Evolutionary conservation across 2,329 filamentous ascomycete species (phyloP), one percentile per base, ranked within the genome.

Genomic region (Sporothrix sp.): DNA sequence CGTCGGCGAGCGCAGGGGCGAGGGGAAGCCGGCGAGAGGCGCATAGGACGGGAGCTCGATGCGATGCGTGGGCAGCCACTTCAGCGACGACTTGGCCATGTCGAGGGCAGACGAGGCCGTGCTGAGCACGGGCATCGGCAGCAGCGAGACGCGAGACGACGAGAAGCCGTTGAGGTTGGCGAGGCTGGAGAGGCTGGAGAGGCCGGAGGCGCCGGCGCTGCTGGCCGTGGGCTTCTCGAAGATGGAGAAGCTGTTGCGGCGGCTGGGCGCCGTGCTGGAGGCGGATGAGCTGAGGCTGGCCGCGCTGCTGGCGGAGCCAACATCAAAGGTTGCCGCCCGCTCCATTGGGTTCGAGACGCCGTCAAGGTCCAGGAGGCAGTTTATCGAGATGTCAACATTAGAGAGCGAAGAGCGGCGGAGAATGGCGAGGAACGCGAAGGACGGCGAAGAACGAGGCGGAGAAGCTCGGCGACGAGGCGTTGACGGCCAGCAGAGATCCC

Each of bases 231-330:
- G 46, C 35, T 57, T 57, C 35, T 57, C 56, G 11, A 52, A 35
- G 11, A 52, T 37, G 30, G 54, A 51, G 44, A 57, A 56, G 44
- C 56, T 57, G 52, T 56, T 57, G 48, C 54, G 51, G 6, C 54
- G 51, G 39, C 56, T 57, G 30, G 51, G 46, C 1, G 46, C 25
- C 18, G 46, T 33, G 33, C 49, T 57, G 16, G 54, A 46, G 3
- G 50, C 6, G 14, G 46, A 49, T 11, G 42, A 50, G 37, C 50
- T 51, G 20, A 40, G 30, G 38, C 53, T 52, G 36, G 52, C 47
- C 4, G 52, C 37, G 33, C 43, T 51, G 54, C 46, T 54, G 39
- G 54, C 42, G n/a, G 52, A 39, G 44, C 50, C 54, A 20, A 42
- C 43, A 20, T 38, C 32, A 39, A 51, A 51, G n/a, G 46, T 49